Conservation (phyloP, 176 grass and related monocot species). For the Coix lacrymajobi region DNA sequence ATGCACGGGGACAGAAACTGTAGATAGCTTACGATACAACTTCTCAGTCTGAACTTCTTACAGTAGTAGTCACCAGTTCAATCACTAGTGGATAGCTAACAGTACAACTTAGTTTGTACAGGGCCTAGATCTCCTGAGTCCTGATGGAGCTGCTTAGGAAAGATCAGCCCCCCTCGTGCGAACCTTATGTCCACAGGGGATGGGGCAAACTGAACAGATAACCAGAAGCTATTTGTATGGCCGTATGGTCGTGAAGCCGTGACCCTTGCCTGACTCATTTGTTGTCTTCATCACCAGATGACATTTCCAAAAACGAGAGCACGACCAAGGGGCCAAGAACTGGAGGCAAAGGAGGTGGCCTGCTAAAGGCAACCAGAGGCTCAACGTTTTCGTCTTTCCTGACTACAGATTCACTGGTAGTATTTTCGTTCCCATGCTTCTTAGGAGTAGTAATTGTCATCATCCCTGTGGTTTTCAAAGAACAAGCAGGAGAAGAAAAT, state of each 20-base stretch:
- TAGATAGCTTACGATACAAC: no score
- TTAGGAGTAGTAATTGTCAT: slow-evolving; percentile 45
- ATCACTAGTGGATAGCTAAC: no score
- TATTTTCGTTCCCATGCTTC: slow-evolving; percentile 35
- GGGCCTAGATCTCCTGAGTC: no score
- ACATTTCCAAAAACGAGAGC: slow-evolving; percentile 52
- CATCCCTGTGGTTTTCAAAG: slow-evolving; percentile 33
- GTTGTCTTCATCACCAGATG: slow-evolving; percentile 39
- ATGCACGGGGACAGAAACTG: no score
- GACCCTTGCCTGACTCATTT: slow-evolving; percentile 33
- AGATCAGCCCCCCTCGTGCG: no score
- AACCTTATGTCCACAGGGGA: not conserved
- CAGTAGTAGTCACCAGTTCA: no score
- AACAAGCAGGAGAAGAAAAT: not conserved
- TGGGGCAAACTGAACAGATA: not conserved
- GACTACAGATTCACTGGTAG: not conserved
- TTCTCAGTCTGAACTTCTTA: no score
- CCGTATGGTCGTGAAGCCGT: no score
- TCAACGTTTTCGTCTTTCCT: slow-evolving; percentile 35
- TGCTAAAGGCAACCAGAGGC: slow-evolving; percentile 51
- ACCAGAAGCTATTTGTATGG: not conserved
- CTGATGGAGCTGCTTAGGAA: no score
- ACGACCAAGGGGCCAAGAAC: slow-evolving; percentile 49
- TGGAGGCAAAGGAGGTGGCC: slow-evolving; percentile 59
- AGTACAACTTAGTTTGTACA: no score